Conservation (phyloP, 768 basidiomycete genomes). For the Leccinum uliginosum region DNA sequence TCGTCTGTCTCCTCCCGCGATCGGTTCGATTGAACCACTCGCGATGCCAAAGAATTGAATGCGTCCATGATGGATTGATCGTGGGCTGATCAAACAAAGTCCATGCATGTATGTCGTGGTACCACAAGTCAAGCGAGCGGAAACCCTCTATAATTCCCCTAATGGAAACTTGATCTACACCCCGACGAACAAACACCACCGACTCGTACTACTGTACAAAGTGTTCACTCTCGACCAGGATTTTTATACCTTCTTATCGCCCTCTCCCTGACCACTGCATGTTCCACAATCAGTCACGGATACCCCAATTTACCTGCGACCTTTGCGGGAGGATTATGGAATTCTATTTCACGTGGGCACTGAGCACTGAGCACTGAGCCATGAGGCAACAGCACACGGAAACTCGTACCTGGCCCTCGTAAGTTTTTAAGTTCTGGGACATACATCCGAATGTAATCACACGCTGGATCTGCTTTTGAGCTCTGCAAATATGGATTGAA, state of each 20-base stretch:
- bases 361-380: neutral
- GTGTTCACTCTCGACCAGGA: slow-evolving; percentile 47
- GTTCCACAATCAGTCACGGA: slow-evolving; percentile 70
- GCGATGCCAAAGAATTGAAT: slow-evolving; percentile 49
- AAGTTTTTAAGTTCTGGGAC: slow-evolving; percentile 78
- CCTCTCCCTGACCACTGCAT: slow-evolving; percentile 63
- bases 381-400: neutral
- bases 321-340: slow-evolving; percentile 66
- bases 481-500: slow-evolving; percentile 84
- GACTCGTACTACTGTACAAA: no score
- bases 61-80: slow-evolving; percentile 30
- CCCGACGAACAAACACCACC: no score
- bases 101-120: no score
- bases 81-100: no score
- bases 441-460: slow-evolving; percentile 82
- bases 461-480: slow-evolving; percentile 78
- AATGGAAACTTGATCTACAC: slow-evolving; percentile 10
- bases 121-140: neutral
- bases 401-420: slow-evolving; percentile 55
- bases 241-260: slow-evolving; percentile 77
- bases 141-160: slow-evolving; percentile 4
- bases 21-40: slow-evolving; percentile 53
- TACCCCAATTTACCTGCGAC: slow-evolving; percentile 76
- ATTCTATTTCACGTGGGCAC: slow-evolving; percentile 43
- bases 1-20: slow-evolving; percentile 23